Evolutionary conservation across 352 stramenopile genomes (phyloP).

Genomic region (Labyrinthula sp.): DNA sequence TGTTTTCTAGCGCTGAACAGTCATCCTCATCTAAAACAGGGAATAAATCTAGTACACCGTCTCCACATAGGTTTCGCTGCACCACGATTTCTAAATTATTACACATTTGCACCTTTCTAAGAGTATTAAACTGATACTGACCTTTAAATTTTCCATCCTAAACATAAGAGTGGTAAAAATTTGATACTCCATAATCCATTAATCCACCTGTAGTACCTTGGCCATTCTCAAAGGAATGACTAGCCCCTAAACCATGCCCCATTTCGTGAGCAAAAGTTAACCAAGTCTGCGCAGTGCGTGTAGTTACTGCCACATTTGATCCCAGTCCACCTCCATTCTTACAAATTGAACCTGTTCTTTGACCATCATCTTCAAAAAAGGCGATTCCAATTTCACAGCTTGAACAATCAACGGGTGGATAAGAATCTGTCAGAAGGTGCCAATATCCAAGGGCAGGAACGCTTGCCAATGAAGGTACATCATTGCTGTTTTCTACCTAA

Average conservation of each 20-base stretch:
- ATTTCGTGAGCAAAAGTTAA: constrained; percentile 22
- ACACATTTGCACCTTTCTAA: too few species aligned
- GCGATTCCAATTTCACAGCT: constrained; percentile 16
- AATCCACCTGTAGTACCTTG: constrained; percentile 16
- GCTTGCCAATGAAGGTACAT: not conserved
- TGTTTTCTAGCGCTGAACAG: too few species aligned
- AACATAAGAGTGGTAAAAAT: too few species aligned
- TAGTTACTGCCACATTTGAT: constrained; percentile 14
- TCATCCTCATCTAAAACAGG: too few species aligned
- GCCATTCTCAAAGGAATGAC: constrained; percentile 20
- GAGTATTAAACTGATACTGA: constrained; percentile 15
- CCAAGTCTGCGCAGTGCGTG: constrained; percentile 2
- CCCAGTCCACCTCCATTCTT: constrained; percentile 9
- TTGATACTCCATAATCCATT: constrained; percentile 27
- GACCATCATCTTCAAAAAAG: constrained; percentile 1
- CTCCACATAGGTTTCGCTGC: too few species aligned
- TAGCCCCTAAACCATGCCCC: constrained; percentile 11
- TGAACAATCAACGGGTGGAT: not conserved
- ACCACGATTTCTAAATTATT: too few species aligned
- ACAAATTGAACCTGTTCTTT: constrained; percentile 6
- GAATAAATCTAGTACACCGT: too few species aligned
- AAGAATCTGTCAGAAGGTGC: constrained; percentile 22
- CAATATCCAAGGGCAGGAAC: constrained; percentile 9
- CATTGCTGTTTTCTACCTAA: not conserved
- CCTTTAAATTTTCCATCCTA: constrained; percentile 16